Evolutionary conservation across 371 early-diverging fungal species (phyloP), one percentile per base, ranked within the genome.

Genomic region (Mortierella sp.): DNA sequence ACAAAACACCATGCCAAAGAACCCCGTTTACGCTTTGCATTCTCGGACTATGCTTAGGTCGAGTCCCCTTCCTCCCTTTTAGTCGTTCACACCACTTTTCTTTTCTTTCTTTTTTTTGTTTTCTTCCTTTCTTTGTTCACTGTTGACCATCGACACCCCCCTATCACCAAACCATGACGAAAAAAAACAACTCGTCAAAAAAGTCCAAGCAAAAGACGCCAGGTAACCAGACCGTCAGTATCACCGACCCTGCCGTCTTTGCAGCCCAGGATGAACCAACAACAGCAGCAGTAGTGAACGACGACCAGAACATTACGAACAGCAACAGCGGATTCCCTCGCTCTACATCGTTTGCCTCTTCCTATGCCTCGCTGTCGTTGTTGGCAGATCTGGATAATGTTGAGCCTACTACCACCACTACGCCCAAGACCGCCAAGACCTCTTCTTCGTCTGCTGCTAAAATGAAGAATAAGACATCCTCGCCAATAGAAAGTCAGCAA

Each of bases 311-410:
- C 31, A 31, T 7, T 31, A 10, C 21, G 26, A 45, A 4, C 44
- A 44, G 19, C 44, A 45, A 45, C 45, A 24, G 55, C n/a, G 9
- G 2, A 4, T 10, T 52, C 26, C 31, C 26, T 19, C 60, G 58
- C 1, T 74, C 74, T 5, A 19, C 45, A 9, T 74, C 74, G 24
- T 42, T 45, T 24, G 45, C 44, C 42, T 73, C 74, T 34, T 74
- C 74, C 19, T 44, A 44, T 0, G 13, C 57, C 0, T 74, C 74
- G 16, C 34, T 45, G 21, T 5, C 52, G 14, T 74, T 58, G 14
- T n/a, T 74, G n/a, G 57, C 45, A 24, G 74, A 73, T n/a, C 55
- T 73, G 73, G 73, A 73, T 19, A 28, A 48, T 55, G 55, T 31
- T 55, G 55, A 55, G 34, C 28, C 16, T 14, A 14, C 28, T 31